Base-by-base conservation (phyloP, 2,329 filamentous ascomycete species). In the Metarhizium rileyi region DNA sequence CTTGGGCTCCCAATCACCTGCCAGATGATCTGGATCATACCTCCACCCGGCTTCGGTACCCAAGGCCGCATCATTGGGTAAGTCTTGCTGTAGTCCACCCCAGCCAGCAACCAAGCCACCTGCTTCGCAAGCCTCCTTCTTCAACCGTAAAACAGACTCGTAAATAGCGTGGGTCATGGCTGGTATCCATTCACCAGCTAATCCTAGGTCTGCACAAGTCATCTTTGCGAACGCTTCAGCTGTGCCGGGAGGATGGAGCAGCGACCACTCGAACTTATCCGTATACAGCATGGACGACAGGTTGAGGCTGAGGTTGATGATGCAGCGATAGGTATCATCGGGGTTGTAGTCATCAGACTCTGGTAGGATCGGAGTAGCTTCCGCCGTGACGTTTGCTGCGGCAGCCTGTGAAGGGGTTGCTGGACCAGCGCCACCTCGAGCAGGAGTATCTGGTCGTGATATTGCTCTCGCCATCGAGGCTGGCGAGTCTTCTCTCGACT, bases 201-300 rank as follows among this genome's bases (percentile, higher is more conserved):
- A 73, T 6, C 91, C 91, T 8, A 98, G 74, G 63, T 98, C 93
- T 26, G 89, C 87, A 63, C 93, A 97, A 0, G 93, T 97, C 56
- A 89, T 82, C 63, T 88, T 89, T 30, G 93, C 90, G 65, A 97
- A 97, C 12, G 85, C 81, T 66, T 98, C 91, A 0, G 93, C 89
- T 40, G 91, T 90, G 22, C 91, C 91, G 2, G 90, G 86, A 2
- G 90, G 90, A 61, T 97, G 90, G 18, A 95, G 75, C 20, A 98
- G 73, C 5, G 91, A 97, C 91, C 91, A 97, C 65, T 97, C 91
- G 56, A 98, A 97, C 62, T 90, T 95, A 74, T 98, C 93, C 3
- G 88, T 94, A 67, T 96, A 97, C 12, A 97, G 78, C 58, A 87
- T 84, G 50, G 94, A 95, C 48, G 90, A 84, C 22, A 97, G 77